Evolutionary conservation across 371 early-diverging fungal species (phyloP), one percentile per base, ranked within the genome.

Genomic region (Mucor irregularis): DNA sequence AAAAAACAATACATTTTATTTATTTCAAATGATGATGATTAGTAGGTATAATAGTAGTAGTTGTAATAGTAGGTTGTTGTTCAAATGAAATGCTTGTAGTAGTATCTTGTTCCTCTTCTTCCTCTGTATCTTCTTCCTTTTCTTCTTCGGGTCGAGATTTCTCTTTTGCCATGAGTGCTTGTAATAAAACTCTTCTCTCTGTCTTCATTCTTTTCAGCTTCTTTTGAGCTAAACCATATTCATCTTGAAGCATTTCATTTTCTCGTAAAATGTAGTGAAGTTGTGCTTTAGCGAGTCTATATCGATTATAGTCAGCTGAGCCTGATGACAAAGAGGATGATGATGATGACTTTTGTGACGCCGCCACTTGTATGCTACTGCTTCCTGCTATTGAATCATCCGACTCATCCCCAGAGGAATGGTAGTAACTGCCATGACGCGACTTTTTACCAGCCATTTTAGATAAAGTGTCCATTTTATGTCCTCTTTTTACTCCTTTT

Each of bases 191-290:
- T 34, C 71, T 68, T 30, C 81, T 61, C 42, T 84, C 84, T 10
- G 78, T 77, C 34, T 69, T 71, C 49, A 84, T 49, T 37, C 82
- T 58, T 25, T 64, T 70, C 26, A 84, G 26, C 25, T 80, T 79
- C 61, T 75, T 76, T 50, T 76, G 78, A 16, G 68, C 42, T 13
- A 71, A 63, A 17, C 64, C 68, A 28, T 73, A 82, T 54, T 84
- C 84, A 7, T 76, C 68, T 25, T 69, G 74, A 9, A 84, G 72
- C 60, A 78, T 73, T 30, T 82, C 82, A 37, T 82, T 80, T 53
- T 84, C 82, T 52, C 80, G 76, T 45, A 74, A 51, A 31, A 82
- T 75, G 44, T 84, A 84, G 9, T 58, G 66, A 33, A 78, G 69
- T 49, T 82, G 81, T 22, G 80, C 82, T 62, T 82, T 84, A 19